Percentiles rank a stretch among this genome's conserved stretches.
phyloP scores from a whole-genome alignment of 116 monocot genomes.

The Posidonia oceanica region DNA sequence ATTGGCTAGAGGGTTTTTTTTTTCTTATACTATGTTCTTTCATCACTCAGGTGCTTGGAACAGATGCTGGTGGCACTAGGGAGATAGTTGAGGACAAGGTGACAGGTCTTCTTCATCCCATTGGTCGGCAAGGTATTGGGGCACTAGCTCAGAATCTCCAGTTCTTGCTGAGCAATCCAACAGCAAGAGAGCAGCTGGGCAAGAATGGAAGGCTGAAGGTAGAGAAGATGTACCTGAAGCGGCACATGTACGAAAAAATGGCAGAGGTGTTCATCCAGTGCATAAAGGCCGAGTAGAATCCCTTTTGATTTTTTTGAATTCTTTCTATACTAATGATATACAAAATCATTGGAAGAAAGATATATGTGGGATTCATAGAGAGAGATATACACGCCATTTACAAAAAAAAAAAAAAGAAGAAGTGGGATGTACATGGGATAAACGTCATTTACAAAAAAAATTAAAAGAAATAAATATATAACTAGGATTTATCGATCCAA shows the following conservation, averaged over 20 bases:
- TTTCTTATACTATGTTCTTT: background rate
- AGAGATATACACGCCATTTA: no score
- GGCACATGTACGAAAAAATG: slow-evolving; percentile 44
- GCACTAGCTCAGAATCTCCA: slow-evolving; percentile 56
- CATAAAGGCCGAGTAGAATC: slow-evolving; percentile 47
- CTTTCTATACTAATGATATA: background rate
- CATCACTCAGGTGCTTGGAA: slow-evolving; percentile 62
- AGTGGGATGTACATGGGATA: no score
- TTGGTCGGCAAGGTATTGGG: slow-evolving; percentile 43
- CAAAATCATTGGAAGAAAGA: no score
- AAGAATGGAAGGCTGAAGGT: slow-evolving; percentile 48
- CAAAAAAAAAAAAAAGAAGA: no score
- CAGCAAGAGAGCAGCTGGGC: slow-evolving; percentile 58
- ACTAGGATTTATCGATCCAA: no score
- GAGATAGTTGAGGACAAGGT: slow-evolving; percentile 76
- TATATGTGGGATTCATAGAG: no score
- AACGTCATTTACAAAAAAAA: no score
- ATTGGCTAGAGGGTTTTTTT: no score
- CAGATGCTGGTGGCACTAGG: slow-evolving; percentile 80
- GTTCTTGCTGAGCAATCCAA: slow-evolving; percentile 36
- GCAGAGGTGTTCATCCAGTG: slow-evolving; percentile 48
- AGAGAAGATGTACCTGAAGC: slow-evolving; percentile 55
- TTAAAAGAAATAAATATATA: no score
- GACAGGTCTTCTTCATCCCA: slow-evolving; percentile 77
- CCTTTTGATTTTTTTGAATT: background rate